Base-by-base conservation (phyloP, 805 yeast species). In the Candida khao-thaluensis region DNA sequence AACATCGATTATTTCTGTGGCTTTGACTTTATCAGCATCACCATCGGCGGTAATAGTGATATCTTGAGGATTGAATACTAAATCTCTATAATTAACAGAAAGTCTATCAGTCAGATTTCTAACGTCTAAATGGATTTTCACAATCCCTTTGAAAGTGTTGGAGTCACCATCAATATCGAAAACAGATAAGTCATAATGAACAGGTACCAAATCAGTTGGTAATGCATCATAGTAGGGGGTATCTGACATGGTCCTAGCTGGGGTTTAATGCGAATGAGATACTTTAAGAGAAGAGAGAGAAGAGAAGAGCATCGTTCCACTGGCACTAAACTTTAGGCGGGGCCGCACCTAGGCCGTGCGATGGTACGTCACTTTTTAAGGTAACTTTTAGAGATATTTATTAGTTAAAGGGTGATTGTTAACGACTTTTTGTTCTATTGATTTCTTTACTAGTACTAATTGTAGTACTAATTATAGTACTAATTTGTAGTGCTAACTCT, bases 171-270 rank as follows among this genome's bases (percentile, higher is more conserved):
- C 75, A 26, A 95, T 88, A 51, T 80, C 82, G 38, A 80, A 64
- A 14, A 79, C 72, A 23, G 62, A 42, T 12, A 93, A 59, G 39
- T 79, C 76, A 58, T 93, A 91, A 61, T 85, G 85, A 24, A 66
- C 51, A 24, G 99, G 97, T 43, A 72, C 72, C 44, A 89, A 83
- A 38, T 74, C 67, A 35, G 69, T 67, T 51, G 86, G 95, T 44
- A 80, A 76, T 4, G 79, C 71, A 45, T 67, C 67, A 47, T 68
- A 68, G 50, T 66, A 66, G 5, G 59, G 58, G 29, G n/a, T 29
- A 5, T 22, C 35, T 15, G 31, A 8, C 31, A 15, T 28, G 28
- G 6, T n/a, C 14, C 5, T n/a, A n/a, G n/a, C n/a, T n/a, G n/a
- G n/a, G n/a, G n/a, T n/a, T n/a, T n/a, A n/a, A n/a, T n/a, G n/a